A percentile compares a stretch with the other conserved stretches of the same genome.
These are phyloP conservation scores for Dunaliella primolecta DNA, from an alignment of 139 green algal species.

Conservation along the genomic window DNA sequence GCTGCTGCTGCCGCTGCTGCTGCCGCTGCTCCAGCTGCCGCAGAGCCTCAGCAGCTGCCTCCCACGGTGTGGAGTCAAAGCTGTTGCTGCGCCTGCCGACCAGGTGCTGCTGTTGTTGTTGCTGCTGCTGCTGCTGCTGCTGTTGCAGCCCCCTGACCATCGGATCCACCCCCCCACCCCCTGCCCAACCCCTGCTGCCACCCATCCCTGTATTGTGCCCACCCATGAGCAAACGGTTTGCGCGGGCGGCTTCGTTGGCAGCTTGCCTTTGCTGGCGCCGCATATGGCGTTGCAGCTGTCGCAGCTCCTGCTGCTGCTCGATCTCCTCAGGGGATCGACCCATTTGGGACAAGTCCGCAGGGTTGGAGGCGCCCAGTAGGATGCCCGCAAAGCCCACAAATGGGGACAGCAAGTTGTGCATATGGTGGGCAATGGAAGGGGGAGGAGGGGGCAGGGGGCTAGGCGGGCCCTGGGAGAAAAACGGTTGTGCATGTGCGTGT, in stretches of 20 bases:
- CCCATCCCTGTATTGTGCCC: too few species aligned
- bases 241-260: neutral
- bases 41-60: too few species aligned
- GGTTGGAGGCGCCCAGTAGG: neutral
- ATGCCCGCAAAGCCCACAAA: neutral
- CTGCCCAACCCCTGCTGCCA: too few species aligned
- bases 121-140: too few species aligned
- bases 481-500: neutral
- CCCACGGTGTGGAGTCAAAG: too few species aligned
- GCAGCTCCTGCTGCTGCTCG: neutral
- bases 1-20: too few species aligned
- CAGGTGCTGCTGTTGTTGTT: too few species aligned
- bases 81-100: too few species aligned
- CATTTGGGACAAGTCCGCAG: neutral
- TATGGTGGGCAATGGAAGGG: neutral
- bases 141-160: too few species aligned
- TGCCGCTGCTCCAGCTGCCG: too few species aligned
- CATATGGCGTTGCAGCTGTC: neutral
- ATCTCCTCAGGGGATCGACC: neutral
- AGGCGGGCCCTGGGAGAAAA: neutral
- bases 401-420: neutral
- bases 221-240: neutral
- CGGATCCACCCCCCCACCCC: too few species aligned
- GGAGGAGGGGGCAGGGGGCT: neutral
- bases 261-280: neutral